Percentiles rank a stretch among this genome's conserved stretches.
Conservation (phyloP, 1,284 basidiomycete genomes). For the Cutaneotrichosporon arboriforme region DNA sequence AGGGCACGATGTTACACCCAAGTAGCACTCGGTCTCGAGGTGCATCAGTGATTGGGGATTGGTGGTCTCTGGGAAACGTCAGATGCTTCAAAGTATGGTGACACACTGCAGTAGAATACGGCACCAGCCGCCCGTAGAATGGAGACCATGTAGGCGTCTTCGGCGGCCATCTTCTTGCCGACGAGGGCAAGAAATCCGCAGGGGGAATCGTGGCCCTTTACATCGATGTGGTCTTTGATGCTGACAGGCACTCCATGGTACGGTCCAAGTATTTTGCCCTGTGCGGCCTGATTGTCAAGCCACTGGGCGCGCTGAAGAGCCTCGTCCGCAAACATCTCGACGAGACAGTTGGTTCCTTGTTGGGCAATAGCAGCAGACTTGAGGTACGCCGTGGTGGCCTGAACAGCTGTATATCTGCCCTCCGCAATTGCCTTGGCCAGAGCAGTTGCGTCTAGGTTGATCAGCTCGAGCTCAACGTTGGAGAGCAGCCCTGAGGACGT, state of each 20-base stretch:
- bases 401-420: neutral
- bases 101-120: conserved; percentile 42
- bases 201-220: conserved; percentile 40
- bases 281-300: conserved; percentile 56
- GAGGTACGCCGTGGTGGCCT: neutral
- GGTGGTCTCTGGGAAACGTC: conserved; percentile 49
- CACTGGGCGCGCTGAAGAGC: conserved; percentile 58
- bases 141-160: conserved; percentile 15
- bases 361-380: conserved; percentile 24
- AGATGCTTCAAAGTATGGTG: conserved; percentile 52
- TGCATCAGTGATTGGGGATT: conserved; percentile 29
- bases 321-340: conserved; percentile 61
- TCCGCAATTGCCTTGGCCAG: neutral
- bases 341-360: conserved; percentile 59
- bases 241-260: conserved; percentile 61
- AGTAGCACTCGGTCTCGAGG: conserved; percentile 17
- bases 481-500: conserved; percentile 52
- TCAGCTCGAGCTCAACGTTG: conserved; percentile 50
- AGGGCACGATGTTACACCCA: conserved; percentile 42
- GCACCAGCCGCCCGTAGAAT: conserved; percentile 27
- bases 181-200: conserved; percentile 20
- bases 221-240: conserved; percentile 52
- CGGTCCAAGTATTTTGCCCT: conserved; percentile 53
- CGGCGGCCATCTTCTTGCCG: conserved; percentile 13
- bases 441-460: neutral